Base-by-base conservation (phyloP, 192 early-diverging fungal species). In the Backusella australiensis region DNA sequence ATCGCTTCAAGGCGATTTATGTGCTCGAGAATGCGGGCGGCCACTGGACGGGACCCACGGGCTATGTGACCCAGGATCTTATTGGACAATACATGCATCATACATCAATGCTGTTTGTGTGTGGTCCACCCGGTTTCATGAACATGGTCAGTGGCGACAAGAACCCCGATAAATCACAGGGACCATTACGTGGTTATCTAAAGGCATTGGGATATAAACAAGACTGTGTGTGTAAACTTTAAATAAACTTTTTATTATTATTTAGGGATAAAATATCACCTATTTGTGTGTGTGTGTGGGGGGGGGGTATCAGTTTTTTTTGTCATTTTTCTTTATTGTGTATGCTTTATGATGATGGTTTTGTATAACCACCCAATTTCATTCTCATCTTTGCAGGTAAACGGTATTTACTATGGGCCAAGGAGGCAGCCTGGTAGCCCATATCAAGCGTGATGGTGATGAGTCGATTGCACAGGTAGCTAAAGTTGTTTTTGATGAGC, bases 101-200 rank as follows among this genome's bases (percentile, higher is more conserved):
- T 19, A 56, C 69, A 72, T 84, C 67, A 63, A 81, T 90, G 46
- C 76, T 84, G 39, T 88, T 86, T 63, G 81, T 82, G 1, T 82
- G 81, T 66, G 81, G 94, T 3, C 94, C 94, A 32, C 71, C 82
- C 38, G 86, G 80, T 26, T 91, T 95, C 90, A 83, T 96, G 80
- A 87, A 84, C 71, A 49, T 81, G 7, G 73, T 96, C 59, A 90
- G 91, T 78, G 97, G 97, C 12, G 63, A 82, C 69, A 98, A 98
- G 89, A 90, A 88, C 8, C 86, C 87, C 35, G 92, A 96, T 81
- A 92, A 82, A 68, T 89, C 87, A 21, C 97, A 97, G 83, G 97
- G 97, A 35, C 86, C 90, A 34, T 78, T 98, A 39, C 82, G 80
- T 15, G 97, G 97, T 52, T 82, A 95, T 21, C 85, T 98, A 44